These are phyloP conservation scores for Hypoxylon sp. DNA, from an alignment of 2,329 filamentous ascomycete genomes.

Conservation along the genomic window DNA sequence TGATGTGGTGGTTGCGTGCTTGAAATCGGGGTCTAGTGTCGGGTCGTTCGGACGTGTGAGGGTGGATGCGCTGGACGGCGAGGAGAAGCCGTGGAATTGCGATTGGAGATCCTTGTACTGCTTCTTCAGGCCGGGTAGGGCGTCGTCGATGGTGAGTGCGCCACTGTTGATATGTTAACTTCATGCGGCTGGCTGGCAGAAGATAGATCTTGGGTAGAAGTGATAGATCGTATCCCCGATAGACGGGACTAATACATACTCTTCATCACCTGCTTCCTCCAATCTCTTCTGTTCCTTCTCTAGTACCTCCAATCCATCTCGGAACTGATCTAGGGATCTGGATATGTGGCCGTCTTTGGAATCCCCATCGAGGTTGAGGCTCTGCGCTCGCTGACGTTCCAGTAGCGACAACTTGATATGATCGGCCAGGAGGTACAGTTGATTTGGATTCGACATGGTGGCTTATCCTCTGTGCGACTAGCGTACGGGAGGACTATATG, in stretches of 20 bases:
- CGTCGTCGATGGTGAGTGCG: slow-evolving; percentile 63
- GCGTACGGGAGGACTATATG: no score
- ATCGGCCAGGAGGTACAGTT: slow-evolving; percentile 92
- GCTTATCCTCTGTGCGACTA: slow-evolving; percentile 13
- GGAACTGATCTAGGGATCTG: slow-evolving; percentile 85
- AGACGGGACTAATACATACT: slow-evolving; percentile 52
- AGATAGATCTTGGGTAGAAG: slow-evolving; percentile 9
- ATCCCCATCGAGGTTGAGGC: slow-evolving; percentile 78
- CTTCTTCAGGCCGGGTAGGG: slow-evolving; percentile 72
- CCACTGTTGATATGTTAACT: slow-evolving; percentile 51
- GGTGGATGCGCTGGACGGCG: slow-evolving; percentile 58
- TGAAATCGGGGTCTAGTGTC: slow-evolving; percentile 68
- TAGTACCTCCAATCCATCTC: slow-evolving; percentile 78
- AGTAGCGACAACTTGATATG: slow-evolving; percentile 96
- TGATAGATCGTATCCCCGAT: slow-evolving; percentile 10
- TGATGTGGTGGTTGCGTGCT: slow-evolving; percentile 63
- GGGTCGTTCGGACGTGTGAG: slow-evolving; percentile 71
- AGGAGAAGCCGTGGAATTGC: slow-evolving; percentile 78
- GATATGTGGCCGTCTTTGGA: slow-evolving; percentile 90
- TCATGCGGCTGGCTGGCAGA: not conserved
- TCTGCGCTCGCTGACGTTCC: slow-evolving; percentile 86
- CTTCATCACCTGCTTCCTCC: slow-evolving; percentile 69
- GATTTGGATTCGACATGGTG: slow-evolving; percentile 68
- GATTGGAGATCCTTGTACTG: slow-evolving; percentile 80
- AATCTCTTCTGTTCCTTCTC: slow-evolving; percentile 71